Base-by-base conservation (phyloP, 78 protist species). In the Emiliania huxleyi region DNA sequence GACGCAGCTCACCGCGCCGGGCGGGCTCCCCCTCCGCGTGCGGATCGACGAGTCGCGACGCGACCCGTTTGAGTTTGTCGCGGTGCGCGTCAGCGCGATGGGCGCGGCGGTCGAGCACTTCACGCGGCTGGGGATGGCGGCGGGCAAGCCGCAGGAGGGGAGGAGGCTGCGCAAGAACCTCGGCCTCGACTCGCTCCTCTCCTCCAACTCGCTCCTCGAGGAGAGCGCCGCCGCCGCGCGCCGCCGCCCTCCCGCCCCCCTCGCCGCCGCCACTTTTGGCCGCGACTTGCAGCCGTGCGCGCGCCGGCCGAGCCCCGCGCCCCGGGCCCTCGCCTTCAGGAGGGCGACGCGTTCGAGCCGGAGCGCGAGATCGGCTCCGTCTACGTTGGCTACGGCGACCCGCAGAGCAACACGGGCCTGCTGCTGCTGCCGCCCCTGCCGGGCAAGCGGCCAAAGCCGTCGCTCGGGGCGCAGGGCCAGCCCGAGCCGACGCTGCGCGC, bases 11-110 rank as follows among this genome's bases (percentile, higher is more conserved):
- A 11, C 21, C 25, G 23, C 89, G 37, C 89, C 89, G 23, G 56
- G 56, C 6, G 89, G 89, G 38, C 89, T 81, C 18, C 40, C 56
- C 29, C n/a, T 44, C 23, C 89, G 89, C 6, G 89, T 81, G 56
- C 85, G n/a, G 26, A 43, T 81, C 56, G 52, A 44, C 38, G 89
- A 44, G 38, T 0, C 23, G 49, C 89, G 89, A 18, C 49, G 89
- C 0, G 89, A 81, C 55, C 89, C 89, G 23, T 43, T 81, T 38
- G 89, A 81, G 89, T 23, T 81, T 29, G 46, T 77, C 18, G 87
- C 87, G 46, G 26, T 77, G 5, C 87, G 87, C 22, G 46, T 23
- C 46, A 0, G 26, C 46, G 15, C 15, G 38, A 12, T 40, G n/a
- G 33, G 40, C 11, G 33, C 37, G 1, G 46, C 48, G 46, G 46